Base-by-base conservation (phyloP, 2,329 filamentous ascomycete genomes). In the Lasiodiplodia sp. region DNA sequence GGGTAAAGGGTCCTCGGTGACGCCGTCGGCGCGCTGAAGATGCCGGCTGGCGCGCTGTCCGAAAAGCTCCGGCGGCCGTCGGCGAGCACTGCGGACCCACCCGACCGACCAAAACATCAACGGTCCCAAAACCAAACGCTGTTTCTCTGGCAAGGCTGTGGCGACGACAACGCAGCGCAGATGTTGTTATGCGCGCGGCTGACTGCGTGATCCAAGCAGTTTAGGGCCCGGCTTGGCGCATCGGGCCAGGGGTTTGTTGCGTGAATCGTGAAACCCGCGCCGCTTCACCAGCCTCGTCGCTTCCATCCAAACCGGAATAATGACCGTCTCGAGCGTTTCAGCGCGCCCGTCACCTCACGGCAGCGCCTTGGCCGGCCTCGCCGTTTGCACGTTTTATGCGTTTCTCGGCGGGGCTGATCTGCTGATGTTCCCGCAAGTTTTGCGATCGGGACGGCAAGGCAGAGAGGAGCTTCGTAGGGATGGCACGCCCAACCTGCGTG, bases 221-320 rank as follows among this genome's bases (percentile, higher is more conserved):
- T 31, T 37, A 63, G 60, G 44, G 60, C 60, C 60, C 60, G 60
- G 31, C 60, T 63, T 63, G 60, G 60, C 60, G 34, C 25, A 14
- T 5, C 60, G 28, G 25, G 18, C 10, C 60, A 51, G 34, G 53
- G 44, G 38, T 28, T 28, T n/a, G 40, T 18, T 16, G 40, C 40
- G 40, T 52, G n/a, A 47, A 52, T 63, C 44, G 60, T 63, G 60
- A 63, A 63, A 63, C 60, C 44, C 7, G 60, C 7, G 37, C 31
- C 60, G 60, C 60, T 44, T 63, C 60, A 52, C 44, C 31, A 62
- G 40, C 57, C 10, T 52, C 49, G 21, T 49, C 57, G n/a, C 57
- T 8, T 18, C 14, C 28, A 11, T 37, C 60, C 44, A 52, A 63
- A 51, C 44, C 60, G 60, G 60, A 18, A 38, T n/a, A 44, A 63